These are phyloP conservation scores for Colletotrichum tamarilloi DNA, from an alignment of 2,329 filamentous ascomycete genomes.

Conservation along the genomic window DNA sequence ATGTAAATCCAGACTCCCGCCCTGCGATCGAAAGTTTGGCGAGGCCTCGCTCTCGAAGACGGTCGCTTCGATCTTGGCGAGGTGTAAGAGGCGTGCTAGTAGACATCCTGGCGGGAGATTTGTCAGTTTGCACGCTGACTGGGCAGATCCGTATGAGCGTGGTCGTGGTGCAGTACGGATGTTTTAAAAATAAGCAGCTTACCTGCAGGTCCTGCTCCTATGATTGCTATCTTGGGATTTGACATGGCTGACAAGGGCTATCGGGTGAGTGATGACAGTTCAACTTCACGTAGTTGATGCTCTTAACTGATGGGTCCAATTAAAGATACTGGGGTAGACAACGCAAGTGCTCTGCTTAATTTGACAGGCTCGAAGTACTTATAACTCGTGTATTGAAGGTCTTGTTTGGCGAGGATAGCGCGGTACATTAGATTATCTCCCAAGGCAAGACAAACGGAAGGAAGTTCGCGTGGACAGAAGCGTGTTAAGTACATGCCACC, in stretches of 20 bases:
- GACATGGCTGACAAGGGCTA: background rate
- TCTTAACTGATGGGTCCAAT: no score
- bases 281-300: no score
- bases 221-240: slow-evolving; percentile 53
- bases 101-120: slow-evolving; percentile 50
- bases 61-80: slow-evolving; percentile 56
- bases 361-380: background rate
- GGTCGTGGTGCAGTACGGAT: background rate
- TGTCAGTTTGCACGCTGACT: background rate
- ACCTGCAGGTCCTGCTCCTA: slow-evolving; percentile 59
- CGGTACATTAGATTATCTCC: no score
- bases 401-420: background rate
- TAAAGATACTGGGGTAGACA: background rate
- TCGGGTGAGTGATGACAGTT: background rate
- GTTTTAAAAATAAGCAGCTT: background rate
- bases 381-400: background rate
- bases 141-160: background rate
- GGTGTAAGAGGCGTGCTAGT: slow-evolving; percentile 62
- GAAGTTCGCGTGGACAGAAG: background rate
- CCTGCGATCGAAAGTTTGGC: slow-evolving; percentile 58
- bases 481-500: background rate
- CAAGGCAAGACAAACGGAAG: background rate
- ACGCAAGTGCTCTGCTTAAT: background rate
- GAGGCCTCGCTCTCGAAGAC: slow-evolving; percentile 62
- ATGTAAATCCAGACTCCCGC: slow-evolving; percentile 67